Percentiles rank a stretch among this genome's conserved stretches.
phyloP scores from a whole-genome alignment of 345 rosid genomes.

The Moringa oleifera region DNA sequence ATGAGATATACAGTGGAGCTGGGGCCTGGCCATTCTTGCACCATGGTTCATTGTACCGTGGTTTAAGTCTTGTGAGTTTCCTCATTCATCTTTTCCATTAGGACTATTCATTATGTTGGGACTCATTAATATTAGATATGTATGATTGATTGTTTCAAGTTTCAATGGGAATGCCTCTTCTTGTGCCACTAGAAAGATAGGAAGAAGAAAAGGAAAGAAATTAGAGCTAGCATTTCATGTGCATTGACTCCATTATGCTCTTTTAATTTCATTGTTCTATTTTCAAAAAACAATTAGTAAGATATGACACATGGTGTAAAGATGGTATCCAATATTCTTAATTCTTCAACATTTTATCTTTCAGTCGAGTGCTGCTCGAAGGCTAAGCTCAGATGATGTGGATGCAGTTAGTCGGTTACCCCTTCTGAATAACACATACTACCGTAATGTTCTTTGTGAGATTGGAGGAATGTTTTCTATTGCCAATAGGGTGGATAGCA shows the following conservation, averaged over 20 bases:
- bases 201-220: not conserved
- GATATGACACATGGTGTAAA: not conserved
- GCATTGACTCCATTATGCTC: not conserved
- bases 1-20: constrained; percentile 81
- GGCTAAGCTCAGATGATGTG: constrained; percentile 93
- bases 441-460: constrained; percentile 73
- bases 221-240: not conserved
- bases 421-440: constrained; percentile 58
- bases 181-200: not conserved
- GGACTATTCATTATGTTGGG: not conserved
- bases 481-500: constrained; percentile 81
- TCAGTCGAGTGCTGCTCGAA: constrained; percentile 65
- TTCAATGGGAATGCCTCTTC: constrained; percentile 2
- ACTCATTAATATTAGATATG: not conserved
- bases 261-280: not conserved
- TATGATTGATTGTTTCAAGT: not conserved
- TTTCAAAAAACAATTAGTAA: no score
- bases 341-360: constrained; percentile 13
- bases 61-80: constrained; percentile 86
- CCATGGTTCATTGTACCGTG: constrained; percentile 92
- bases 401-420: constrained; percentile 82
- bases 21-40: constrained; percentile 98
- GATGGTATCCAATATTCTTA: not conserved
- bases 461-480: constrained; percentile 95
- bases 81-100: constrained; percentile 16